These are phyloP conservation scores for Leccinum disarticulatum DNA, from an alignment of 768 basidiomycete genomes.

Conservation along the genomic window DNA sequence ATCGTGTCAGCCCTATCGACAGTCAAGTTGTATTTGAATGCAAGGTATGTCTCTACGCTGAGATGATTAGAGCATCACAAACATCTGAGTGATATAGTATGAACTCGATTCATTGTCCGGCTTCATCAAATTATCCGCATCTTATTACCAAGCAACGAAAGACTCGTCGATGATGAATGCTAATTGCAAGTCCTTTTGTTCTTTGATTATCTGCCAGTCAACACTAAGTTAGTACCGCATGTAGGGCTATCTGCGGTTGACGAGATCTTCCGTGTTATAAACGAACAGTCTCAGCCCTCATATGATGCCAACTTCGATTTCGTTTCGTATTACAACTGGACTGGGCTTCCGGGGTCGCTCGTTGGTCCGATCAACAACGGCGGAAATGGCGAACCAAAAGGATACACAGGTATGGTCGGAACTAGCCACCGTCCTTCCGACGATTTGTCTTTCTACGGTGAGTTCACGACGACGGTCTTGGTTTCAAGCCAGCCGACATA, in stretches of 20 bases:
- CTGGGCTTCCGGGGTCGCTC: conserved; percentile 59
- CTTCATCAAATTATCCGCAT: conserved; percentile 74
- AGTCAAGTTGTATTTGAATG: conserved; percentile 77
- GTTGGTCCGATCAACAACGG: conserved; percentile 62
- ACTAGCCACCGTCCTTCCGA: conserved; percentile 79
- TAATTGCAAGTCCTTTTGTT: conserved; percentile 47
- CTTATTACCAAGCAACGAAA: conserved; percentile 69
- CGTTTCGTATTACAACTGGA: conserved; percentile 82
- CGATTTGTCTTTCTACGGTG: conserved; percentile 68
- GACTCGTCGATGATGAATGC: conserved; percentile 71
- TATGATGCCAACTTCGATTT: conserved; percentile 73
- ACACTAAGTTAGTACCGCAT: background rate
- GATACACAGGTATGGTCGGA: conserved; percentile 69
- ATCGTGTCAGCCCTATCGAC: conserved; percentile 53
- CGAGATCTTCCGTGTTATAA: conserved; percentile 74
- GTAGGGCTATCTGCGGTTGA: conserved; percentile 66
- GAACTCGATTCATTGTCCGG: conserved; percentile 79
- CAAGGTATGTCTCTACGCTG: conserved; percentile 48
- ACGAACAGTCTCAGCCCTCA: conserved; percentile 70
- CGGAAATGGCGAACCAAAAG: conserved; percentile 77
- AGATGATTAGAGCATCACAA: background rate
- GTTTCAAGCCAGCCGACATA: background rate
- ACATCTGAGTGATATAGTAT: conserved; percentile 43
- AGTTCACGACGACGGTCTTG: conserved; percentile 6
- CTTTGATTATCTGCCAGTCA: background rate